Evolutionary conservation across 75 land plant species (phyloP).

Genomic region (Cryptomeria japonica): DNA sequence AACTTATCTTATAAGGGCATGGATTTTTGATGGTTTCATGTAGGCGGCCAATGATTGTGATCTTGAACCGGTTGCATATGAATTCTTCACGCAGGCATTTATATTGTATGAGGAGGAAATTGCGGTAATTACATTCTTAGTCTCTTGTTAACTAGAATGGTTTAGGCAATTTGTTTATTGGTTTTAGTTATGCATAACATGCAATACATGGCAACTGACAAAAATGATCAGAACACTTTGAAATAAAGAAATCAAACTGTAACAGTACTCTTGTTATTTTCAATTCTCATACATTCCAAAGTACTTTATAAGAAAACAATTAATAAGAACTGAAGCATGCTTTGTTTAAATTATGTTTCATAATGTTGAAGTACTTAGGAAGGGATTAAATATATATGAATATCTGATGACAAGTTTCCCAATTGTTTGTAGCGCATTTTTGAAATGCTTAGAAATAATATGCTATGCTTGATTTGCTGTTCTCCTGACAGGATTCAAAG

Average conservation of each 20-base stretch:
- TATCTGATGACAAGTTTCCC: neutral
- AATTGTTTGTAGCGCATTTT: neutral
- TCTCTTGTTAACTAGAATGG: neutral
- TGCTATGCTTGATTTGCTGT: neutral
- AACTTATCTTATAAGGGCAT: neutral
- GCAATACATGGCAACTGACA: neutral
- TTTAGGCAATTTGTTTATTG: neutral
- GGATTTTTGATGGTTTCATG: conserved; percentile 1
- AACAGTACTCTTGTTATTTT: neutral
- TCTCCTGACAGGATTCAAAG: conserved; percentile 75
- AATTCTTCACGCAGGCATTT: conserved; percentile 96
- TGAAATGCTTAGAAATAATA: neutral
- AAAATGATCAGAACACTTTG: neutral
- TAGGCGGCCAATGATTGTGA: conserved; percentile 98
- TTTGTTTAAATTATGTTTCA: neutral
- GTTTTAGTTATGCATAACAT: neutral
- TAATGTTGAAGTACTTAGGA: neutral
- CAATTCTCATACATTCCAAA: neutral
- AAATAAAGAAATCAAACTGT: no score
- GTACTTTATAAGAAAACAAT: neutral
- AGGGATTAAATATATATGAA: neutral
- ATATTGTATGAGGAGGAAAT: conserved; percentile 94
- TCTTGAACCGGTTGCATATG: conserved; percentile 93
- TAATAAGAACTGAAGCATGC: neutral
- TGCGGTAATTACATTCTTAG: conserved; percentile 50